Percentiles rank a stretch among this genome's conserved stretches.
Conservation (phyloP, 2,329 filamentous ascomycete genomes). For the Colletotrichum sp. region DNA sequence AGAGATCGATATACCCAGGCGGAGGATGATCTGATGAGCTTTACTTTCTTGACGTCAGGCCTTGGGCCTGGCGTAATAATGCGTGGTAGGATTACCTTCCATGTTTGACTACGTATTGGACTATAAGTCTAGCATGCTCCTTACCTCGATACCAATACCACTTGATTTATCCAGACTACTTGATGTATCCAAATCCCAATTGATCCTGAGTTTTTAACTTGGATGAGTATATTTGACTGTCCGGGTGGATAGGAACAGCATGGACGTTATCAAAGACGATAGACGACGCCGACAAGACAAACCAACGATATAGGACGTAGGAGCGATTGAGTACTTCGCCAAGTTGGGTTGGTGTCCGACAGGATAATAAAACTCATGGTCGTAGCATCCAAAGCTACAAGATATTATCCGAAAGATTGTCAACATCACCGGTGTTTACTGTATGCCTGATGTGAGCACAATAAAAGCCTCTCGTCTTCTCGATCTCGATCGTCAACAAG, state of each 20-base stretch:
- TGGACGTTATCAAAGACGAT: no score
- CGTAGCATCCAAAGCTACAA: no score
- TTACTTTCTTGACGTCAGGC: neutral
- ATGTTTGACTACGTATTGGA: neutral
- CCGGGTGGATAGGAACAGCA: no score
- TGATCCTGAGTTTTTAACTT: neutral
- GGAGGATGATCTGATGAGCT: neutral
- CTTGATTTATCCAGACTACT: neutral
- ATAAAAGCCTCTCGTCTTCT: rapidly evolving
- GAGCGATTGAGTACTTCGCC: no score
- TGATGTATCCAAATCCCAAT: neutral
- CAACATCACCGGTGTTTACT: neutral
- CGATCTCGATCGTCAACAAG: neutral
- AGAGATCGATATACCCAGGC: slow-evolving; percentile 4
- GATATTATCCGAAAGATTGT: no score
- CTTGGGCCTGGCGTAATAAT: neutral
- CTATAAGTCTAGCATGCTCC: neutral
- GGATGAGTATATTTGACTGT: no score
- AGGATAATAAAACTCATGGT: no score
- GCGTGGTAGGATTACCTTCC: neutral
- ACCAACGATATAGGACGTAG: no score
- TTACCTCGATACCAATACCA: neutral
- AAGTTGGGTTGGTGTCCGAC: no score
- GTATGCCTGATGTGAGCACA: neutral
- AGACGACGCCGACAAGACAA: no score